Conservation (phyloP, 164 flowering plant species). For the Hamamelis virginiana region DNA sequence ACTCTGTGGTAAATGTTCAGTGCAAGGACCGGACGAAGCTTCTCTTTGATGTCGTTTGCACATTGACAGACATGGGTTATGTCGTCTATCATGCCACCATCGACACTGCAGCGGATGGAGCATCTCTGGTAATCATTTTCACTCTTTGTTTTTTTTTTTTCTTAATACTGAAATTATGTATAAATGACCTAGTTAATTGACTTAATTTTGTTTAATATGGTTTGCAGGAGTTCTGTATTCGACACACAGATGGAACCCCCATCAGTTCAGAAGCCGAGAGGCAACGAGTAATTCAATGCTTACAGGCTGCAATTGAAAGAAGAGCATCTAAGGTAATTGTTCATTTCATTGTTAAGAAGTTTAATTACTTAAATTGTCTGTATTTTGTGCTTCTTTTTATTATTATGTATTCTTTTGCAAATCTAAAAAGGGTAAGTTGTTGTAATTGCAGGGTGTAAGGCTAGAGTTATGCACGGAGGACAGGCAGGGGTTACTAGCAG, state of each 20-base stretch:
- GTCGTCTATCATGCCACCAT: slow-evolving; percentile 66
- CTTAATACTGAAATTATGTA: not conserved
- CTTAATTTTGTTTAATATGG: not conserved
- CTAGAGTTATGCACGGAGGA: slow-evolving; percentile 57
- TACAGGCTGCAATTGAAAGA: slow-evolving; percentile 74
- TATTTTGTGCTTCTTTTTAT: not conserved
- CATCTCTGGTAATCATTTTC: slow-evolving; percentile 41
- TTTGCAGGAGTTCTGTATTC: slow-evolving; percentile 70
- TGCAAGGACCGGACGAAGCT: slow-evolving; percentile 64
- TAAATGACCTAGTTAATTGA: not conserved
- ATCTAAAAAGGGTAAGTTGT: not conserved
- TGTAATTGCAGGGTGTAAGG: slow-evolving; percentile 56
- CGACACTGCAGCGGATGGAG: slow-evolving; percentile 41
- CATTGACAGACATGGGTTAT: slow-evolving; percentile 73
- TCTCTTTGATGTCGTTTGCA: slow-evolving; percentile 68
- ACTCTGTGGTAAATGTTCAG: slow-evolving; percentile 62
- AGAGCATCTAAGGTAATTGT: slow-evolving; percentile 68
- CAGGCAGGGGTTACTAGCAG: slow-evolving; percentile 67
- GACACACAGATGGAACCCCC: slow-evolving; percentile 77
- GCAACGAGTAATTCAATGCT: slow-evolving; percentile 67
- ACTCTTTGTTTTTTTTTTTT: too few species aligned
- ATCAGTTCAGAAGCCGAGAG: slow-evolving; percentile 77
- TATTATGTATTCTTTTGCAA: slow-evolving; percentile 1
- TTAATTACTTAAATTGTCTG: too few species aligned
- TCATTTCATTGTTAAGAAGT: not conserved